Evolutionary conservation across 1,284 basidiomycete species (phyloP).

Genomic region (Meira miltonrushii): DNA sequence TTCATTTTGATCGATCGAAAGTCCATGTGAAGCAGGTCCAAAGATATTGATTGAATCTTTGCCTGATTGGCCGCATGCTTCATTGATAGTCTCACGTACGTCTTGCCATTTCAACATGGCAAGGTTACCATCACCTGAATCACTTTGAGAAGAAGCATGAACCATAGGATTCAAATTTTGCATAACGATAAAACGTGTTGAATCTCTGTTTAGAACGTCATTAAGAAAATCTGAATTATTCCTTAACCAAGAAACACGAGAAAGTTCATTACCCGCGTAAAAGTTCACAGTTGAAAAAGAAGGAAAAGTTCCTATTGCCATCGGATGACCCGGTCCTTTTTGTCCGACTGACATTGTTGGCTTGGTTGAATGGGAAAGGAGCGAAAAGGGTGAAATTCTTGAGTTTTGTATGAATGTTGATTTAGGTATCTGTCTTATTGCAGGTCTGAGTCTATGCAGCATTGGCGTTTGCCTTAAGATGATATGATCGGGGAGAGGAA

Average conservation of each 20-base stretch:
- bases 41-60: constrained; percentile 22
- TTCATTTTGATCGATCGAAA: constrained; percentile 11
- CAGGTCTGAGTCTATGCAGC: too few relatives aligned
- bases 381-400: too few relatives aligned
- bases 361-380: too few relatives aligned
- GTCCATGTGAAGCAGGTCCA: constrained; percentile 32
- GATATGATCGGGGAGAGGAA: too few relatives aligned
- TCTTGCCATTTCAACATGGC: constrained; percentile 46
- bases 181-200: constrained; percentile 48
- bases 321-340: not conserved
- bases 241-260: constrained; percentile 50
- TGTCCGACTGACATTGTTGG: too few relatives aligned
- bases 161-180: constrained; percentile 49
- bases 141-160: constrained; percentile 12
- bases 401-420: too few relatives aligned
- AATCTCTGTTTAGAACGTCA: constrained; percentile 37
- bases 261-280: constrained; percentile 40
- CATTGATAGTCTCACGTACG: constrained; percentile 30
- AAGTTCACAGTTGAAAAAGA: constrained; percentile 37
- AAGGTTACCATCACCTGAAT: constrained; percentile 18
- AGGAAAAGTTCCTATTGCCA: constrained; percentile 3
- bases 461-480: too few relatives aligned
- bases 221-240: constrained; percentile 49
- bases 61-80: not conserved
- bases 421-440: too few relatives aligned